Evolutionary conservation across 768 basidiomycete species (phyloP), one percentile per base, ranked within the genome.

Genomic region (Lentinula sp.): DNA sequence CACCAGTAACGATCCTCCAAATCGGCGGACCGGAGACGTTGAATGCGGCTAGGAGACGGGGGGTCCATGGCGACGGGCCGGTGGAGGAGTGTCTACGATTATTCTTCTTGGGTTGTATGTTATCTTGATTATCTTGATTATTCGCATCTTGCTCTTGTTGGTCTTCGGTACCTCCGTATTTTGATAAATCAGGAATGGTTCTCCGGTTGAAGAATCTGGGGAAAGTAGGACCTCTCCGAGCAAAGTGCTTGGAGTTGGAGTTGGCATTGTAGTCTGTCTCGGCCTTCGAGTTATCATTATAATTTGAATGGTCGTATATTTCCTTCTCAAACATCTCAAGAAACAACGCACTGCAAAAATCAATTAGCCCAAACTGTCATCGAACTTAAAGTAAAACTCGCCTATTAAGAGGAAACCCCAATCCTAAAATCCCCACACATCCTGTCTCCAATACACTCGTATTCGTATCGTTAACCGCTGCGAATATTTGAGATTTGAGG

Each of bases 391-490:
- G 18, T 41, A 33, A 59, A 37, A 8, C 16, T 28, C 28, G 87
- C 88, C 88, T 90, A 63, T 86, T 87, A 13, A 82, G 68, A 3
- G 90, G 88, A 64, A 91, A 91, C 0, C 91, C 90, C 9, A 91
- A 75, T 0, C 90, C 90, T 60, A 91, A 79, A 45, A 91, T 89
- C 2, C 89, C 90, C 15, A 81, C 78, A 16, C 82, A 77, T 1
- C 82, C 82, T 1, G 79, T 82, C 43, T 81, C 76, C 41, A 79
- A 65, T 7, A 90, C 77, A 20, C 77, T 84, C 2, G 87, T 86
- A 63, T 90, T 86, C 3, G 90, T 93, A 57, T 80, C 70, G 65
- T 85, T 83, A 57, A 91, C 84, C 7, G 87, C 83, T 8, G 82
- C 86, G 61, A 91, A 82, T 59, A 77, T 82, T 65, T 91, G 88